Evolutionary conservation across 768 basidiomycete species (phyloP).

Genomic region (Glaciozyma antarctica): DNA sequence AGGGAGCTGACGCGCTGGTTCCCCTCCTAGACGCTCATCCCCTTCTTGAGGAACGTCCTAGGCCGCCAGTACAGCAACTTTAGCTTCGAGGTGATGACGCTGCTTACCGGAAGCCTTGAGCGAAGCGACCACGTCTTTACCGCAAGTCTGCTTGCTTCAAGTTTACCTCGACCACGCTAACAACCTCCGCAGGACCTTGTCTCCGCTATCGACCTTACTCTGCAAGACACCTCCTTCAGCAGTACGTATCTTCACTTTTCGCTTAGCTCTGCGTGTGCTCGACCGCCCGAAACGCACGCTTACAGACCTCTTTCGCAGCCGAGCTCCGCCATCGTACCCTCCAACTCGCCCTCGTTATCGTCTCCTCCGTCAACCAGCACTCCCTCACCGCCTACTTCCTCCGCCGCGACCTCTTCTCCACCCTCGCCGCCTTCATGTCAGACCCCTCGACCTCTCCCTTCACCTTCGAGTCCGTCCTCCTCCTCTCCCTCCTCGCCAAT

Average conservation of each 20-base stretch:
- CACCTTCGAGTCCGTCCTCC: constrained; percentile 22
- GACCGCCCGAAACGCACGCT: not conserved
- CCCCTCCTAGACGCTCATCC: constrained; percentile 21
- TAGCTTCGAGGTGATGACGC: constrained; percentile 14
- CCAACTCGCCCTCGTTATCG: constrained; percentile 26
- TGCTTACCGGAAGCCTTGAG: constrained; percentile 26
- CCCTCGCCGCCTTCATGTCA: constrained; percentile 26
- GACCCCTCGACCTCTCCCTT: constrained; percentile 12
- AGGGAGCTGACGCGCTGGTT: not conserved
- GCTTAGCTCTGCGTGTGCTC: not conserved
- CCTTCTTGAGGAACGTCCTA: constrained; percentile 19
- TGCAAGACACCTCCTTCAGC: constrained; percentile 9
- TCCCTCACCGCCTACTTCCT: constrained; percentile 30
- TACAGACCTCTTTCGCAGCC: not conserved
- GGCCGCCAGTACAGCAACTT: constrained; percentile 14
- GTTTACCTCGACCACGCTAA: not conserved
- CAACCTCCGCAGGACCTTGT: constrained; percentile 28
- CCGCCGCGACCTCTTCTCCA: constrained; percentile 34
- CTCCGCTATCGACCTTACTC: constrained; percentile 19
- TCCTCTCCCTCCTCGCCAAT: constrained; percentile 32
- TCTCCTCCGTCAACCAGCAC: constrained; percentile 16
- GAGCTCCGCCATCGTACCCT: constrained; percentile 21
- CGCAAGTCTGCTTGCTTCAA: not conserved
- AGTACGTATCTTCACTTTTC: not conserved
- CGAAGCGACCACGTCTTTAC: constrained; percentile 24